These are phyloP conservation scores for Xylaria sp. DNA, from an alignment of 2,329 filamentous ascomycete genomes.

Conservation along the genomic window DNA sequence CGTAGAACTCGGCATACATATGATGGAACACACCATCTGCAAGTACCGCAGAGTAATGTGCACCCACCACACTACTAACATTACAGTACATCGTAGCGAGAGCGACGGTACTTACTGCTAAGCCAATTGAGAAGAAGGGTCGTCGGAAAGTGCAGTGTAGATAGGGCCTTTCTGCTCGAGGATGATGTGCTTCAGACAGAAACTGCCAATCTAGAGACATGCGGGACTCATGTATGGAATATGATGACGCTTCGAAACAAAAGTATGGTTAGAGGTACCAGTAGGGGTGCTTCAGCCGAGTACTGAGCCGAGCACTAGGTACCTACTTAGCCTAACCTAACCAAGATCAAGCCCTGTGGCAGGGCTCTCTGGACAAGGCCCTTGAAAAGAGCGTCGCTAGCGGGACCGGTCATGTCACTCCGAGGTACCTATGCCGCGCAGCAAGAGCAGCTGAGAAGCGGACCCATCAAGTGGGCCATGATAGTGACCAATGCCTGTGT, in stretches of 20 bases:
- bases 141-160: background rate
- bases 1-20: constrained; percentile 38
- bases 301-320: background rate
- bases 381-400: constrained; percentile 1
- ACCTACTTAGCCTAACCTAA: background rate
- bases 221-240: background rate
- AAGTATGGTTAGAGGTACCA: constrained; percentile 12
- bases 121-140: constrained; percentile 19
- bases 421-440: constrained; percentile 28
- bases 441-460: constrained; percentile 24
- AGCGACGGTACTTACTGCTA: background rate
- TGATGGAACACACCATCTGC: constrained; percentile 42
- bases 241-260: constrained; percentile 28
- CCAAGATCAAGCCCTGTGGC: constrained; percentile 29
- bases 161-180: background rate
- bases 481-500: constrained; percentile 21
- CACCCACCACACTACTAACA: constrained; percentile 11
- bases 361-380: constrained; percentile 28
- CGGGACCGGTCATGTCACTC: constrained; percentile 26
- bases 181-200: background rate
- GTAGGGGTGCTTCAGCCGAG: constrained; percentile 25
- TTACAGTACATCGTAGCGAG: constrained; percentile 8
- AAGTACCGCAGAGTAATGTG: constrained; percentile 30
- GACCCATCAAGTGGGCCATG: constrained; percentile 24
- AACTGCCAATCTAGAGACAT: background rate